Evolutionary conservation across 176 grass and related monocot genomes (phyloP), one percentile per base, ranked within the genome.

Genomic region (Triticum aestivum): DNA sequence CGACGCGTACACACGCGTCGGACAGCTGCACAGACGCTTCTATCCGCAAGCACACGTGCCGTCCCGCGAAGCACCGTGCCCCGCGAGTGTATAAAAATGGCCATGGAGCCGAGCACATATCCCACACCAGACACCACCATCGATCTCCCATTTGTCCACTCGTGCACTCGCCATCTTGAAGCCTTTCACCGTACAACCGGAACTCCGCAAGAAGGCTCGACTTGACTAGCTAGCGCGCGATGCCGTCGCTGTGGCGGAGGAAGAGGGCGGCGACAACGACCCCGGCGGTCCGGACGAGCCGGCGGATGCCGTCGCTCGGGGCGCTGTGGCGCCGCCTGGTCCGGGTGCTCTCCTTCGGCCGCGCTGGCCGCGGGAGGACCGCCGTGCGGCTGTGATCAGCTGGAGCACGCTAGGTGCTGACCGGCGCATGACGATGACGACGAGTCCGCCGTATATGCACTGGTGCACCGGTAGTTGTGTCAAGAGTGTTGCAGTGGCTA

Each of bases 211-310:
- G 71, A 47, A 14, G 44, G 12, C 9, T 49, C 49, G 9, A 32
- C 9, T 49, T 29, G 9, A 32, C 76, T 18, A 77, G 45, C 62
- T 67, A 4, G 11, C 71, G 6, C 11, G 7, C 8, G 18, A 84
- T 85, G 83, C 83, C 83, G 59, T 85, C 83, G 59, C 72, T 85
- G 41, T 85, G 83, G 83, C 41, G 59, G 21, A 65, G 41, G 83
- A 85, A 8, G 83, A 85, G 62, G 71, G 62, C 42, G 20, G 29
- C 2, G 71, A 62, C 82, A 39, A 44, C 20, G 8, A 76, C 45
- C 44, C 73, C 70, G 38, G 27, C 27, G 54, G 24, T 61, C 37
- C 37, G 82, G 26, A 45, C 71, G 27, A 21, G 72, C 20, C 20
- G 61, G 45, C 29, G 70, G 52, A 61, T 72, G 35, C 58, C 82